These are phyloP conservation scores for Russula vinacea DNA, from an alignment of 768 basidiomycete species.

Conservation along the genomic window DNA sequence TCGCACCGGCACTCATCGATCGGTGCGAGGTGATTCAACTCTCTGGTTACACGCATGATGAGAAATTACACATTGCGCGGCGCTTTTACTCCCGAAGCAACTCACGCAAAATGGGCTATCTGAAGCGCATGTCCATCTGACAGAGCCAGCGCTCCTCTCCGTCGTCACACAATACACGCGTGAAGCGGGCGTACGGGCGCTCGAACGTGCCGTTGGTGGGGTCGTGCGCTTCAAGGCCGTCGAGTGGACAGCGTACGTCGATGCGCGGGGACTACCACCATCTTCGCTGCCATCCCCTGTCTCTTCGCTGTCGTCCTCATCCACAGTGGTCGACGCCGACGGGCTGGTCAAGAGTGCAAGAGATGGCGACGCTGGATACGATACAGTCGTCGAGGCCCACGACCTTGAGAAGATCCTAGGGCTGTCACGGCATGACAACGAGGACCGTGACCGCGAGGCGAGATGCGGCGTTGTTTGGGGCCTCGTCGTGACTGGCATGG, in stretches of 20 bases:
- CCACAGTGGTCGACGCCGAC: background rate
- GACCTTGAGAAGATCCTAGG: conserved; percentile 87
- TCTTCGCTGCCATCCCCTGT: conserved; percentile 21
- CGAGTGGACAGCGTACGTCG: conserved; percentile 74
- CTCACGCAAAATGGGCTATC: conserved; percentile 72
- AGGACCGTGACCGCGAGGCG: conserved; percentile 73
- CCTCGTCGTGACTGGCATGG: conserved; percentile 83
- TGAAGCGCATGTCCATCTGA: conserved; percentile 56
- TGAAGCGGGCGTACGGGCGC: conserved; percentile 88
- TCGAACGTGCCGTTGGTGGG: conserved; percentile 82
- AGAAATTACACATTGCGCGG: conserved; percentile 87
- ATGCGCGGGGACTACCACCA: conserved; percentile 35
- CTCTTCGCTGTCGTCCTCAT: conserved; percentile 5
- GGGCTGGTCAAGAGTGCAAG: background rate
- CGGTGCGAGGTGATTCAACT: conserved; percentile 86
- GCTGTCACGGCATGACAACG: conserved; percentile 72
- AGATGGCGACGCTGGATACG: conserved; percentile 41
- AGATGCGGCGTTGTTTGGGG: conserved; percentile 78
- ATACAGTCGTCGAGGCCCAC: conserved; percentile 54
- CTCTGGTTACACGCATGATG: conserved; percentile 82
- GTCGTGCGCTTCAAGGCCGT: conserved; percentile 93
- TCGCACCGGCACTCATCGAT: conserved; percentile 82
- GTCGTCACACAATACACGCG: conserved; percentile 80
- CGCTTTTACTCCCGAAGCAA: conserved; percentile 89
- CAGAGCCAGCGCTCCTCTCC: conserved; percentile 64